phyloP scores from a whole-genome alignment of 495 filamentous ascomycete species.

The Lindgomyces ingoldianus region DNA sequence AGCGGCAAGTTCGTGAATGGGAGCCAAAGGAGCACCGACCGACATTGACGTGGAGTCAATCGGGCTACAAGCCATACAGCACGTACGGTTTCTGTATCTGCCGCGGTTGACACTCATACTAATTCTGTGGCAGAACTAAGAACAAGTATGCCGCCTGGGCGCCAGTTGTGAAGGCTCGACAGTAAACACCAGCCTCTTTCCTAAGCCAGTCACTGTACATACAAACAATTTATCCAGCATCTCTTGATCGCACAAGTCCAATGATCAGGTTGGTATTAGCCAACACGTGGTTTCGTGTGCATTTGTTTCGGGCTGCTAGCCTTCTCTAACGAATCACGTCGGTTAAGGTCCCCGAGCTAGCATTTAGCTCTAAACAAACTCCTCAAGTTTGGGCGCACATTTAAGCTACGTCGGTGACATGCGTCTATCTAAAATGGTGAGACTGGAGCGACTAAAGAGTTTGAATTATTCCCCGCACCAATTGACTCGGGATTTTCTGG shows the following conservation, averaged over 20 bases:
- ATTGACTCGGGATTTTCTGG: too few species aligned
- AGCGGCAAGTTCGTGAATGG: slow-evolving; percentile 68
- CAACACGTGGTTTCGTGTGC: too few species aligned
- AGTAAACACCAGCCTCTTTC: slow-evolving; percentile 20
- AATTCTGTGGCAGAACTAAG: slow-evolving; percentile 39
- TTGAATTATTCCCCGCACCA: too few species aligned
- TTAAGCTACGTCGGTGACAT: too few species aligned
- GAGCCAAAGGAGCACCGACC: slow-evolving; percentile 72
- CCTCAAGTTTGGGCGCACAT: too few species aligned
- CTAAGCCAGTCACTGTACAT: slow-evolving; percentile 19
- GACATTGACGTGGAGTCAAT: slow-evolving; percentile 71
- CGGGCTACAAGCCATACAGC: slow-evolving; percentile 87
- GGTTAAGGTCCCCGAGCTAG: too few species aligned
- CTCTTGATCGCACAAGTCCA: neutral
- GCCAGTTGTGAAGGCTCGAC: slow-evolving; percentile 41
- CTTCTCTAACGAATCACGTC: too few species aligned
- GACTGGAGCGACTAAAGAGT: too few species aligned
- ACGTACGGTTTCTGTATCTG: slow-evolving; percentile 64
- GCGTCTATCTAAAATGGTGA: too few species aligned
- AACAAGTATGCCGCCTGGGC: slow-evolving; percentile 46
- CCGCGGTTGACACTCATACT: neutral
- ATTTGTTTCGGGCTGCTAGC: neutral
- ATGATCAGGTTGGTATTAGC: neutral
- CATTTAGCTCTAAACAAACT: too few species aligned
- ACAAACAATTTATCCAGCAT: slow-evolving; percentile 4